Evolutionary conservation across 768 basidiomycete species (phyloP).

Genomic region (Boletus speciosus): DNA sequence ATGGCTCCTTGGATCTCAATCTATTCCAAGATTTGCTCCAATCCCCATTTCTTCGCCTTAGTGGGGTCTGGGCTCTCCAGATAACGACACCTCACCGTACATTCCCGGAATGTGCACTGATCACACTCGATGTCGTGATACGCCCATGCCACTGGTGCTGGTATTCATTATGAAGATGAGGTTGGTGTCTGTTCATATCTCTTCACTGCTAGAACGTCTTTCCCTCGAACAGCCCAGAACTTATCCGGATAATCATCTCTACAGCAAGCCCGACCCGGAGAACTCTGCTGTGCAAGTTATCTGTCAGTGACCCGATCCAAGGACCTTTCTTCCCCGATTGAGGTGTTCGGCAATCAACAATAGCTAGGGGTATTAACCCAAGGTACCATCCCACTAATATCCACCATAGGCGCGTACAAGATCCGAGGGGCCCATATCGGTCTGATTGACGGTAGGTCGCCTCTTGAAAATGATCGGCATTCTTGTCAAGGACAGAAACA

Average conservation of each 20-base stretch:
- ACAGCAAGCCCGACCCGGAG: neutral
- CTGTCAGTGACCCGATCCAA: constrained; percentile 1
- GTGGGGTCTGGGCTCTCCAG: neutral
- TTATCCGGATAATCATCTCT: neutral
- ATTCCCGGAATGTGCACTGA: neutral
- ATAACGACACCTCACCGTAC: neutral
- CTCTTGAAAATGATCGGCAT: constrained; percentile 8
- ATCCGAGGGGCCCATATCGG: neutral
- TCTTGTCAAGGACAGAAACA: neutral
- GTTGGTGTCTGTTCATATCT: neutral
- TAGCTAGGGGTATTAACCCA: neutral
- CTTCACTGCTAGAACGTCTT: neutral
- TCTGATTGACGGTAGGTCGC: neutral
- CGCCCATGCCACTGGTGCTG: neutral
- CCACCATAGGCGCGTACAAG: neutral
- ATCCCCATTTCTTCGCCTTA: neutral
- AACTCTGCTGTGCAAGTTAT: neutral
- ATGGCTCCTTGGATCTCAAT: neutral
- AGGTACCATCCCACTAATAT: constrained; percentile 4
- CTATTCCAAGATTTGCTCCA: neutral
- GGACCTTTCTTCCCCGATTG: neutral
- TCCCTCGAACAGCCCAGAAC: neutral
- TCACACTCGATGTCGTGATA: neutral
- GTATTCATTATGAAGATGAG: neutral
- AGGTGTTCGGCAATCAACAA: constrained; percentile 1